Evolutionary conservation across 2,329 filamentous ascomycete genomes (phyloP).

Genomic region (Penicillium janthinellum): DNA sequence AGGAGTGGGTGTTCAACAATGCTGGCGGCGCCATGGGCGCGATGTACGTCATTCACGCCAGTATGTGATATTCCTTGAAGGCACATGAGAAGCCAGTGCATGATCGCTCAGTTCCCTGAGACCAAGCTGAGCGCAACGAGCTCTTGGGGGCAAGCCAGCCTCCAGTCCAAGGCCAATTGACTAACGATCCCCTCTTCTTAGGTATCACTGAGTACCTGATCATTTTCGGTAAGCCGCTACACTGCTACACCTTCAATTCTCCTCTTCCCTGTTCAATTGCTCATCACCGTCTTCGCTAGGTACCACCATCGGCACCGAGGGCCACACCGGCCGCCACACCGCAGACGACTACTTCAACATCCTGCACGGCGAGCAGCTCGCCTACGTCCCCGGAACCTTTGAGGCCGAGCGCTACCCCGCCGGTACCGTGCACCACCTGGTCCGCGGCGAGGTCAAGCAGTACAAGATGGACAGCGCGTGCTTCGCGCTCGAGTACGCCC

Average conservation of each 20-base stretch:
- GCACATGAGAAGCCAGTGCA: neutral
- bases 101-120: neutral
- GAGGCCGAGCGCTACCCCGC: constrained; percentile 43
- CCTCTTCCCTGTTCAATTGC: neutral
- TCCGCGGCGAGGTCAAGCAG: constrained; percentile 70
- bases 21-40: constrained; percentile 88
- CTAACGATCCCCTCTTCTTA: constrained; percentile 13
- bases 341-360: constrained; percentile 96
- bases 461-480: constrained; percentile 57
- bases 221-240: constrained; percentile 65
- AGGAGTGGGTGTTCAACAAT: constrained; percentile 92
- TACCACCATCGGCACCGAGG: constrained; percentile 69
- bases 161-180: neutral
- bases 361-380: constrained; percentile 53
- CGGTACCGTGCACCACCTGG: constrained; percentile 43
- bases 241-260: neutral
- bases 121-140: neutral
- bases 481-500: constrained; percentile 45
- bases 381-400: constrained; percentile 42
- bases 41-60: constrained; percentile 88
- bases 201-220: constrained; percentile 84
- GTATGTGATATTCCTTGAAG: constrained; percentile 29
- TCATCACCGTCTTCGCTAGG: constrained; percentile 21
- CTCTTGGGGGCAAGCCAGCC: neutral
- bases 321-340: constrained; percentile 84